phyloP scores from a whole-genome alignment of 805 yeast genomes.

The Wickerhamiella musiphila region DNA sequence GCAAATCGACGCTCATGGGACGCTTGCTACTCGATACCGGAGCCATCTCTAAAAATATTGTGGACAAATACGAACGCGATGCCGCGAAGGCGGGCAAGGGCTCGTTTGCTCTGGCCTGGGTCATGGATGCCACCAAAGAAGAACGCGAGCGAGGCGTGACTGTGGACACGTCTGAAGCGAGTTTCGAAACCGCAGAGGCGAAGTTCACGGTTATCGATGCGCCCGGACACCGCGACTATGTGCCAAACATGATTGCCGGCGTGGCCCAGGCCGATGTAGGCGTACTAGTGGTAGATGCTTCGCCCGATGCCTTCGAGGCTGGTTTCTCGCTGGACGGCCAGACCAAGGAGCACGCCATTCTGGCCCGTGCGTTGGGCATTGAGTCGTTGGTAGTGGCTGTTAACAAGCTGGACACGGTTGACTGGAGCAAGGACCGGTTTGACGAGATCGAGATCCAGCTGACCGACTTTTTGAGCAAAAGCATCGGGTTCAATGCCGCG shows the following conservation, averaged over 20 bases:
- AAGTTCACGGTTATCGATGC: slow-evolving; percentile 63
- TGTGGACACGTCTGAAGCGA: slow-evolving; percentile 55
- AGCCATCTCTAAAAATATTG: slow-evolving; percentile 44
- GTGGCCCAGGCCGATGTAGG: slow-evolving; percentile 66
- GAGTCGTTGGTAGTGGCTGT: slow-evolving; percentile 41
- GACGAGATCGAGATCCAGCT: slow-evolving; percentile 34
- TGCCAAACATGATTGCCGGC: slow-evolving; percentile 76
- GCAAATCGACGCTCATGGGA: slow-evolving; percentile 69
- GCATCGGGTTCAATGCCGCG: slow-evolving; percentile 30
- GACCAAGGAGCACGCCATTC: slow-evolving; percentile 59
- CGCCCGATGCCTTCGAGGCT: slow-evolving; percentile 49
- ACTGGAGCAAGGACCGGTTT: slow-evolving; percentile 39
- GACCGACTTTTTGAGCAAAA: slow-evolving; percentile 31
- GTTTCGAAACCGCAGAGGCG: slow-evolving; percentile 37
- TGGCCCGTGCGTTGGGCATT: slow-evolving; percentile 54
- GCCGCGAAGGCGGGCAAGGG: slow-evolving; percentile 53
- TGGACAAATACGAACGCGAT: slow-evolving; percentile 46
- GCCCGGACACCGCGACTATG: slow-evolving; percentile 70
- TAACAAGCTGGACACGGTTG: slow-evolving; percentile 51
- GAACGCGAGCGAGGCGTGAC: slow-evolving; percentile 66
- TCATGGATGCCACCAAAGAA: slow-evolving; percentile 64
- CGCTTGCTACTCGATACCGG: slow-evolving; percentile 49
- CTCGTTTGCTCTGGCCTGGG: slow-evolving; percentile 74
- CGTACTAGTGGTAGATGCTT: slow-evolving; percentile 50
- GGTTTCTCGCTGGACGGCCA: slow-evolving; percentile 56